Evolutionary conservation across 495 filamentous ascomycete species (phyloP), one percentile per base, ranked within the genome.

Genomic region (Talaromyces nanjingensis): DNA sequence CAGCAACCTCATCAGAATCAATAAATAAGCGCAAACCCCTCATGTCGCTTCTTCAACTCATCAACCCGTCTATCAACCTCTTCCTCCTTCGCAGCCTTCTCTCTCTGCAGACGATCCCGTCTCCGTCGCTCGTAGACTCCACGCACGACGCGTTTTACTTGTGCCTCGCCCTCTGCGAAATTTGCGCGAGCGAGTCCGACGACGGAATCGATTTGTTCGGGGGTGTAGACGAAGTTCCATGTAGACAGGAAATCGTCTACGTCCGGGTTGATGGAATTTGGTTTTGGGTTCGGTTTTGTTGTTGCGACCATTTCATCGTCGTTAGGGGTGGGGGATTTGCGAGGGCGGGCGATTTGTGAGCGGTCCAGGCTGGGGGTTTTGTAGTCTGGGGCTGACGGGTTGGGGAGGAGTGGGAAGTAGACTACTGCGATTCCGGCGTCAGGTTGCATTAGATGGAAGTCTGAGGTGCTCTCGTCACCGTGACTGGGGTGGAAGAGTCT

Each of bases 161-260:
- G 86, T 49, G 89, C 88, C 62, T 83, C 79, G 1, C 94, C 91
- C 71, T 94, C 89, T 5, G 80, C 81, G 65, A 90, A 98, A 73
- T 98, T 98, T 3, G 91, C 91, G 64, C 86, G 83, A 1, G 94
- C 93, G 7, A 98, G 83, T 22, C 83, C 82, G 8, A 96, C 87
- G 0, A 93, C 89, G 24, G 83, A 81, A 60, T 96, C 93, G 55
- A 97, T 81, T 69, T 97, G 87, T 63, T 91, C 83, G 0, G 92
- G 89, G 37, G 89, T 92, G 74, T 96, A 97, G 52, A 96, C 86
- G 71, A 97, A 97, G 72, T 97, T 98, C 94, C 94, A 98, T 1
- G 94, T 98, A 67, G 86, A 90, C 74, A 97, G 83, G 78, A 92
- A 98, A 58, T 92, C 90, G 63, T 84, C 86, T 12, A 80, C 84